Base-by-base conservation (phyloP, 2,329 filamentous ascomycete genomes). In the Xylariaceae sp. region DNA sequence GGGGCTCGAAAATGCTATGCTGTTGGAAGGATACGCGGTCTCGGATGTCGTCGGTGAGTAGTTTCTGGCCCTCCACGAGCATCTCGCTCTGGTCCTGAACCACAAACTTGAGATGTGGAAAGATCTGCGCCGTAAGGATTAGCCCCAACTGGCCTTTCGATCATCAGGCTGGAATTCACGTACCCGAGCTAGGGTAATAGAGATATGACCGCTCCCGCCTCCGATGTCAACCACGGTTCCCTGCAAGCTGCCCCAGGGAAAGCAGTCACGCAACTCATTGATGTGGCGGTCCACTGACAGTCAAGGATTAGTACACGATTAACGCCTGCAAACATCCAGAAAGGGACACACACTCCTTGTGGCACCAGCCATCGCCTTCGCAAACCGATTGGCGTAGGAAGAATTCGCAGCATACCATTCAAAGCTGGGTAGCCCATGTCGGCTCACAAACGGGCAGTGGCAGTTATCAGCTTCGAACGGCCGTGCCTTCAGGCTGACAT, bases 1-100 rank as follows among this genome's bases (percentile, higher is more conserved):
- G 55, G 1, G 51, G 49, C 8, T 47, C 29, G 41, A 57, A 59
- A 46, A 59, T 59, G 32, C 43, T 40, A 36, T 52, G 44, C 34
- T 52, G 34, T 14, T 13, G 26, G 24, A 50, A 56, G 1, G 40
- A 17, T 3, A 56, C 32, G 13, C 52, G 51, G 11, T 41, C 43
- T 7, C 17, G 15, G 5, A 50, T 27, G 2, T 38, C 33, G 9
- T 32, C n/a, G 4, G 31, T 31, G 3, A 54, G 36, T 4, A 40
- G 30, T 1, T 29, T 29, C 18, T 49, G 14, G n/a, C 51, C 52
- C 23, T 51, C 19, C 2, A 27, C 44, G 7, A 54, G 44, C 50
- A 54, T 56, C 9, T 44, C 23, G 13, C n/a, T 13, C 13, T 4
- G 8, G 31, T 59, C 54, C 28, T 58, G 52, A 1, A 57, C 52